phyloP scores from a whole-genome alignment of 352 stramenopile genomes.

The Globisporangium echinulatum region DNA sequence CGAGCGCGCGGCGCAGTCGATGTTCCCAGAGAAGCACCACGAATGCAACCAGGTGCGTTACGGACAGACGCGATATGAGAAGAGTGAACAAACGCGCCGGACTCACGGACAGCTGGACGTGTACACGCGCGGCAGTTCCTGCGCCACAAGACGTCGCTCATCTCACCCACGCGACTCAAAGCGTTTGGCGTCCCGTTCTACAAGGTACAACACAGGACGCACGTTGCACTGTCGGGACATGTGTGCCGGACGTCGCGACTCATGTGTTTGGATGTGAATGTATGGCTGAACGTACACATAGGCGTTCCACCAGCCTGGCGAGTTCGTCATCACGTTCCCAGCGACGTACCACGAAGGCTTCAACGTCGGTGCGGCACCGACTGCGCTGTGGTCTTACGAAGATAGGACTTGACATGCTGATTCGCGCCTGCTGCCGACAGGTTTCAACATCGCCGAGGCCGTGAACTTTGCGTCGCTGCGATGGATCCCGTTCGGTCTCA shows the following conservation, averaged over 20 bases:
- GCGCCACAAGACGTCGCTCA: slow-evolving; percentile 90
- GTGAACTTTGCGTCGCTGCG: slow-evolving; percentile 87
- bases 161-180: slow-evolving; percentile 77
- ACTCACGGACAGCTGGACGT: background rate
- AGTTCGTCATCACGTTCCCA: slow-evolving; percentile 93
- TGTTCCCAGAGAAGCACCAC: slow-evolving; percentile 86
- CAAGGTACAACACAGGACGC: slow-evolving; percentile 20
- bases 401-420: background rate
- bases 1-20: slow-evolving; percentile 75
- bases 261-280: background rate
- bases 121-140: slow-evolving; percentile 58
- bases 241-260: background rate
- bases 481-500: slow-evolving; percentile 76
- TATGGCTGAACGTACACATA: slow-evolving; percentile 8
- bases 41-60: slow-evolving; percentile 56
- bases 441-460: slow-evolving; percentile 89
- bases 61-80: no score
- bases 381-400: no score
- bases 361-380: slow-evolving; percentile 60
- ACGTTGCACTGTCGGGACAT: background rate
- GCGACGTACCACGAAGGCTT: slow-evolving; percentile 87
- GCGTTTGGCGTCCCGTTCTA: slow-evolving; percentile 82
- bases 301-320: slow-evolving; percentile 76
- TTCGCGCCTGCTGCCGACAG: slow-evolving; percentile 14
- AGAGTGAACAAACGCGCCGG: background rate